Conservation (phyloP, 1,284 basidiomycete species). For the Veloboletus limbatus region DNA sequence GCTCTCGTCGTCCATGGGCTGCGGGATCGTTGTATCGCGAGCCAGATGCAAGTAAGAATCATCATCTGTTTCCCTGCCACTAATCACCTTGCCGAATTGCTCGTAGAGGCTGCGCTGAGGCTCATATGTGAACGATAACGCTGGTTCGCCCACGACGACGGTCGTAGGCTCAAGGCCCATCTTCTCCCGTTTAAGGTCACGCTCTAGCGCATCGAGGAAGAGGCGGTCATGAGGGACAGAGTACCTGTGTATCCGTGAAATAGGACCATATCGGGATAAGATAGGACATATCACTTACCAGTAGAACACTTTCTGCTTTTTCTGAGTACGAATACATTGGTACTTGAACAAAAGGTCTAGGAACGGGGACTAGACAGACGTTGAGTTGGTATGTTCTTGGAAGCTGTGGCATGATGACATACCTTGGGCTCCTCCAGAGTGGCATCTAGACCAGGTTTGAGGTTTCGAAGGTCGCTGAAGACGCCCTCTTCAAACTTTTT, state of each 20-base stretch:
- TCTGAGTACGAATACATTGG: constrained; percentile 92
- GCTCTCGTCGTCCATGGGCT: constrained; percentile 12
- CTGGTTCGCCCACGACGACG: constrained; percentile 74
- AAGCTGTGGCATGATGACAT: constrained; percentile 14
- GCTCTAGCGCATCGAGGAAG: constrained; percentile 90
- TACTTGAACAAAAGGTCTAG: constrained; percentile 91
- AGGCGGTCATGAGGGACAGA: constrained; percentile 92
- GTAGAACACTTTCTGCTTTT: constrained; percentile 94
- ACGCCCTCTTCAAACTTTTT: constrained; percentile 94
- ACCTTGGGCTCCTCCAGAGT: constrained; percentile 93
- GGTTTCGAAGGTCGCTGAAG: constrained; percentile 85
- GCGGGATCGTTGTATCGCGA: constrained; percentile 34
- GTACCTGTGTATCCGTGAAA: constrained; percentile 52
- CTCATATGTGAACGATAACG: constrained; percentile 80
- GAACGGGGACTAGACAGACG: constrained; percentile 68
- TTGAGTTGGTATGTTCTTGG: constrained; percentile 4
- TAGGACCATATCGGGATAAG: constrained; percentile 6
- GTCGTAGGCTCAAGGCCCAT: constrained; percentile 84
- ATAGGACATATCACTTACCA: constrained; percentile 53
- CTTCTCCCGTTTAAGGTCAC: constrained; percentile 91
- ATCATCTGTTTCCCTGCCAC: constrained; percentile 39
- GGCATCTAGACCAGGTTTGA: constrained; percentile 89
- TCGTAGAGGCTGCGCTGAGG: constrained; percentile 82
- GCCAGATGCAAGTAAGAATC: constrained; percentile 49
- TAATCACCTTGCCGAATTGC: constrained; percentile 67